Evolutionary conservation across 441 rosid genomes (phyloP), one percentile per base, ranked within the genome.

Genomic region (Codiaeum variegatum): DNA sequence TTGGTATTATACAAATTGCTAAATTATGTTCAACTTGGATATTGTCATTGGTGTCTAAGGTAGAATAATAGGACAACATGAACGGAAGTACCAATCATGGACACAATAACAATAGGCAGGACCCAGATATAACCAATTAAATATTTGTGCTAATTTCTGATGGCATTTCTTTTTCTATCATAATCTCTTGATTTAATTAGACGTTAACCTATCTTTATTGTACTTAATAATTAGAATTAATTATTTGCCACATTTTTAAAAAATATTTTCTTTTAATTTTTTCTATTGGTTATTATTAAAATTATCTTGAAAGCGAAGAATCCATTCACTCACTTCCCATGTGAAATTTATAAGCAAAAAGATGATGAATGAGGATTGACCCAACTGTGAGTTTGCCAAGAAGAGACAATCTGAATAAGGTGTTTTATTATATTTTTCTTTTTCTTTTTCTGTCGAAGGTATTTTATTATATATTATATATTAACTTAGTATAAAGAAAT

Each of bases 231-330:
- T 44, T 44, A 16, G 46, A 55, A 28, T 72, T 38, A 46, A 76
- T 56, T 76, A 71, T 73, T 29, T 69, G 21, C 55, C 46, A 36
- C 52, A 51, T 8, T 3, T 61, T 6, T 4, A n/a, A n/a, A n/a
- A n/a, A n/a, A n/a, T 62, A 55, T 19, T 51, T 51, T 19, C n/a
- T 44, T 40, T 23, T 54, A 51, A 49, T 46, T 63, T n/a, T 60
- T 40, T 49, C 2, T 15, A 26, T 5, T 67, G 34, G 63, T 75
- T 67, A 69, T 75, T 63, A 72, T 69, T 76, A 67, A 59, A 60
- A 56, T 54, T 77, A 71, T 66, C 83, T 82, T 84, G 38, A 68
- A 84, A 80, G 84, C 84, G 71, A 84, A 78, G 88, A 71, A 70
- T 82, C 67, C 78, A 59, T 82, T 64, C 78, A 59, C 58, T 75